These are phyloP conservation scores for Coniochaeta prunicola DNA, from an alignment of 2,329 filamentous ascomycete genomes.

Conservation along the genomic window DNA sequence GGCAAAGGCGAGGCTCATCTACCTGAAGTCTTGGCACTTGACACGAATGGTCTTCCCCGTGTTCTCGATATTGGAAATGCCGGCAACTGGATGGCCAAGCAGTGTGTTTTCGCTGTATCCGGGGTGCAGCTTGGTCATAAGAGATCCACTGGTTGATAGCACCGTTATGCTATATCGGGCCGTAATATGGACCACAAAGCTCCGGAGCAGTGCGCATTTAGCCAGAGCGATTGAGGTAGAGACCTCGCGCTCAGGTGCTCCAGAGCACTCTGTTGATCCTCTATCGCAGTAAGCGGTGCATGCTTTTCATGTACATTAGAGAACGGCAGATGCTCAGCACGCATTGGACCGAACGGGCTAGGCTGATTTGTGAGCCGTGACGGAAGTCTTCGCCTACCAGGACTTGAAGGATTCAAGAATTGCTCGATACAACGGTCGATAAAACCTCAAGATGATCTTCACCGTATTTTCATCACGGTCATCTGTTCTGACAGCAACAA, in stretches of 20 bases:
- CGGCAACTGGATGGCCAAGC: neutral
- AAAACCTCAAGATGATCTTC: too few species aligned
- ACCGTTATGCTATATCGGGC: neutral
- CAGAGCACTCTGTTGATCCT: neutral
- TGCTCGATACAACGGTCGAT: neutral
- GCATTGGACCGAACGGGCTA: neutral
- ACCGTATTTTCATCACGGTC: too few species aligned
- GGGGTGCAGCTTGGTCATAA: neutral
- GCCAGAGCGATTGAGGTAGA: neutral
- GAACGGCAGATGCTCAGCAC: neutral
- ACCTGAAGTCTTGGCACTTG: neutral
- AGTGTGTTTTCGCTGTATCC: neutral
- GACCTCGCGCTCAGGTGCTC: neutral
- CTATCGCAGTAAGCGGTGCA: neutral
- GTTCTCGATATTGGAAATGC: neutral
- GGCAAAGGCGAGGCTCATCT: neutral
- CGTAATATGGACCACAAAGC: constrained; percentile 1
- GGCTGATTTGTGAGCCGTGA: neutral
- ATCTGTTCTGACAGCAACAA: too few species aligned
- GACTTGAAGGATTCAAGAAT: neutral
- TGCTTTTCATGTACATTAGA: neutral
- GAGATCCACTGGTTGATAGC: neutral
- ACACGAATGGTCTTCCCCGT: neutral
- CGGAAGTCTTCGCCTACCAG: neutral
- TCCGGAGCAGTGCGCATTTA: neutral